Evolutionary conservation across 1,284 basidiomycete genomes (phyloP), one percentile per base, ranked within the genome.

Genomic region (Leccinum subrobustum): DNA sequence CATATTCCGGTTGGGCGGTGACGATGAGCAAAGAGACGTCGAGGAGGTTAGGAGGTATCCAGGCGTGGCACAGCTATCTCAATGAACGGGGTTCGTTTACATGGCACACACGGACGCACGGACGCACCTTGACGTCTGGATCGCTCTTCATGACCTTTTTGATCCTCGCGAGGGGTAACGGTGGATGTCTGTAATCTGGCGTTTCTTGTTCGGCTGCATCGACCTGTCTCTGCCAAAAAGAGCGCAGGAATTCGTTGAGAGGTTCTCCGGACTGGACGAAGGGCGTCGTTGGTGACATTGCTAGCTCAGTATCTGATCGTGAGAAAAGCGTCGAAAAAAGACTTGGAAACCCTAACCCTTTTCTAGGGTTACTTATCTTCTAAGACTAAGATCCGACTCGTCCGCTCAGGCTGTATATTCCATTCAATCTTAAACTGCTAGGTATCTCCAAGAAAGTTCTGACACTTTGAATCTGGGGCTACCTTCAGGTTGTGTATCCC

Each of bases 131-230:
- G 64, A 97, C 93, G 68, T 96, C 94, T 23, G 94, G 94, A 79
- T 97, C 95, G 74, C 90, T 95, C 82, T 97, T 97, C 93, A 97
- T 97, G 65, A 97, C 95, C 75, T 97, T 96, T 81, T 97, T 97
- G 69, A 97, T 96, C 71, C 95, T 81, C 14, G 95, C 95, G 35
- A 97, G 78, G 6, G 93, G 92, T n/a, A 95, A 78, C 6, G 90
- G 87, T 0, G 92, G 92, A 70, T 93, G 92, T 61, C 91, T 82
- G 68, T 92, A 93, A 74, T 94, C 92, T 37, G 90, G 89, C 0
- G 86, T 89, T 70, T 92, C 89, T 68, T 88, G 83, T 72, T 94
- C 92, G 0, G 91, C 91, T 4, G 84, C 79, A 71, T 90, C 85
- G 56, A 94, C 82, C 67, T 93, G 91, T 37, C 90, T 78, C 70